Evolutionary conservation across 495 filamentous ascomycete genomes (phyloP).

Genomic region (Penicillium alfredii): DNA sequence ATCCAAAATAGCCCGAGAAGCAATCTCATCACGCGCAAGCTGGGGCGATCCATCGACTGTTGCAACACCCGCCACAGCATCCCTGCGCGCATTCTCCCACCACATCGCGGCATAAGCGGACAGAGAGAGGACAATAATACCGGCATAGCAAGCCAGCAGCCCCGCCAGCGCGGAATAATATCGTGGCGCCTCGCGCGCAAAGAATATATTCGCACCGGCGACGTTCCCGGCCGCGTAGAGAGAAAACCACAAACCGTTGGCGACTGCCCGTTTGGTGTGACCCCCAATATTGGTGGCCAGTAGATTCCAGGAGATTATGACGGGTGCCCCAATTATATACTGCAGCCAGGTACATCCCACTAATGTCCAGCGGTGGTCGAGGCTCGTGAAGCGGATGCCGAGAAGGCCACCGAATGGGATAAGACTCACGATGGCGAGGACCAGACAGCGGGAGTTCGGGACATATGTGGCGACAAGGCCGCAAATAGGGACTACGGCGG

Average conservation of each 20-base stretch:
- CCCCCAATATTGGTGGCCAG: constrained; percentile 57
- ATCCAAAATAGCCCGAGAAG: constrained; percentile 27
- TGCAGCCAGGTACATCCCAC: constrained; percentile 51
- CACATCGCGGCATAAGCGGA: constrained; percentile 24
- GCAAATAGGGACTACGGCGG: constrained; percentile 23
- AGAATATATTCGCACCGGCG: constrained; percentile 42
- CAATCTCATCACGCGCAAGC: constrained; percentile 12
- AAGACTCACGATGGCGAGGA: constrained; percentile 28
- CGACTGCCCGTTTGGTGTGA: constrained; percentile 57
- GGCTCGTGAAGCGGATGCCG: constrained; percentile 36
- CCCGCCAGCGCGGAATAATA: constrained; percentile 32
- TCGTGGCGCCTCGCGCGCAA: constrained; percentile 30
- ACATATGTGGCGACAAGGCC: constrained; percentile 32
- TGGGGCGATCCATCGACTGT: constrained; percentile 7
- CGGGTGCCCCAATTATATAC: constrained; percentile 38
- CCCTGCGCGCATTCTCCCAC: constrained; percentile 24
- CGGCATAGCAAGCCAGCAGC: constrained; percentile 31
- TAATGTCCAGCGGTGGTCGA: constrained; percentile 44
- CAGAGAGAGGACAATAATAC: constrained; percentile 22
- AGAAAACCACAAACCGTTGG: constrained; percentile 36
- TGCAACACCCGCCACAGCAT: constrained; percentile 12
- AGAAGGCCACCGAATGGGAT: constrained; percentile 36
- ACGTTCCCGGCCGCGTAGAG: constrained; percentile 37
- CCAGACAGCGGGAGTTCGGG: constrained; percentile 38
- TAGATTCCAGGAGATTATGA: constrained; percentile 51